phyloP scores from a whole-genome alignment of 1,284 basidiomycete species.

The Ceratobasidium sp. region DNA sequence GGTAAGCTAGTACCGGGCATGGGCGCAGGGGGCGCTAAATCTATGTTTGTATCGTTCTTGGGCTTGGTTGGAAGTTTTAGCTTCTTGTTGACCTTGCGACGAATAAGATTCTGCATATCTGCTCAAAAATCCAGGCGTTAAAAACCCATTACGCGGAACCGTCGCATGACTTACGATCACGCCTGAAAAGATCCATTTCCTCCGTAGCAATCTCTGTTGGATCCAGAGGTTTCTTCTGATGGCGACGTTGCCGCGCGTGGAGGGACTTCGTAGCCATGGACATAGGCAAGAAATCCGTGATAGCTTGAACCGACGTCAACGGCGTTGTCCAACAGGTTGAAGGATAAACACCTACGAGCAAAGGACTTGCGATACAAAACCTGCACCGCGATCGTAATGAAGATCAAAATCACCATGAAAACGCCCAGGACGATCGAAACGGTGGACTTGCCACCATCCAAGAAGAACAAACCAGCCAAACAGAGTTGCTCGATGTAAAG shows the following conservation, averaged over 20 bases:
- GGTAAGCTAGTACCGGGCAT: constrained; percentile 24
- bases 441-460: constrained; percentile 34
- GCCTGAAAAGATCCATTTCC: constrained; percentile 43
- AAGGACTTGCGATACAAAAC: constrained; percentile 40
- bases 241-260: constrained; percentile 35
- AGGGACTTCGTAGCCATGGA: constrained; percentile 43
- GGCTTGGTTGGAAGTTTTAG: constrained; percentile 36
- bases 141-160: background rate
- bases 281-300: constrained; percentile 42
- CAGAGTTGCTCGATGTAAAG: constrained; percentile 47
- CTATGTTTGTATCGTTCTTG: constrained; percentile 19
- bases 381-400: constrained; percentile 42
- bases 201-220: constrained; percentile 12
- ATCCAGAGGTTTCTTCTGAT: constrained; percentile 16
- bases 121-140: background rate
- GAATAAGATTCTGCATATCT: constrained; percentile 41
- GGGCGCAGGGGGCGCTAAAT: constrained; percentile 34
- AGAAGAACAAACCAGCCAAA: constrained; percentile 46
- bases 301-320: constrained; percentile 14
- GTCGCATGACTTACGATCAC: constrained; percentile 40
- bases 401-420: constrained; percentile 43
- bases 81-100: constrained; percentile 44
- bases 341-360: constrained; percentile 37
- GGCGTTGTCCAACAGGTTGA: background rate
- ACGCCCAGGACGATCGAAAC: constrained; percentile 39